Percentiles rank a stretch among this genome's conserved stretches.
phyloP scores from a whole-genome alignment of 306 rosid genomes.

The Lupinus albus region DNA sequence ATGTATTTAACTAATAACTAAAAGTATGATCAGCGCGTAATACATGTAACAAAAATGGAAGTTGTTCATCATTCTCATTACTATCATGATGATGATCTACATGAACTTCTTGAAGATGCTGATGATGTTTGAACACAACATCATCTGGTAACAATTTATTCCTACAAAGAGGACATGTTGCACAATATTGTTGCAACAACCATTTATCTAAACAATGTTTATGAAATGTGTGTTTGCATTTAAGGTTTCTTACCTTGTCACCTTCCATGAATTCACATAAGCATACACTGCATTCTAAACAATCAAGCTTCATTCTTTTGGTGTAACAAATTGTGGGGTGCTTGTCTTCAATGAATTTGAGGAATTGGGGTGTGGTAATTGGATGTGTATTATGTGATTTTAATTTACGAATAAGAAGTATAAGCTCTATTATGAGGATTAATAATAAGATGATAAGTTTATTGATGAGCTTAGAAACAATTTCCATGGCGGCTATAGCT shows the following conservation, averaged over 20 bases:
- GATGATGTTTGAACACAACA: slow-evolving; percentile 65
- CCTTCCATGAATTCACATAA: slow-evolving; percentile 78
- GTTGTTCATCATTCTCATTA: slow-evolving; percentile 61
- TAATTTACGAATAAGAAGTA: slow-evolving; percentile 48
- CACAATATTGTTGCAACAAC: slow-evolving; percentile 67
- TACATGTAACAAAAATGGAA: slow-evolving; percentile 57
- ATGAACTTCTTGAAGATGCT: slow-evolving; percentile 56
- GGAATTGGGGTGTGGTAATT: slow-evolving; percentile 58
- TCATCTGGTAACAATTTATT: slow-evolving; percentile 66
- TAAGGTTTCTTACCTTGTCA: slow-evolving; percentile 62
- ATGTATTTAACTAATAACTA: too few species aligned
- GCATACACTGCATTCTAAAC: slow-evolving; percentile 70
- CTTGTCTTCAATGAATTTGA: slow-evolving; percentile 66
- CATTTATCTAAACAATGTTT: slow-evolving; percentile 80
- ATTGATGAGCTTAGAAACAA: slow-evolving; percentile 57
- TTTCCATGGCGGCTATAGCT: slow-evolving; percentile 47
- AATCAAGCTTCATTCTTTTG: slow-evolving; percentile 12
- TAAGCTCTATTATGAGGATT: slow-evolving; percentile 53
- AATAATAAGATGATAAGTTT: slow-evolving; percentile 55
- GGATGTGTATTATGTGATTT: slow-evolving; percentile 43
- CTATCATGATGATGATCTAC: slow-evolving; percentile 43
- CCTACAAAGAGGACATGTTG: slow-evolving; percentile 91
- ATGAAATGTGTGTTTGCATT: slow-evolving; percentile 80
- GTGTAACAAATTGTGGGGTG: slow-evolving; percentile 61
- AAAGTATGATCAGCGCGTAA: slow-evolving; percentile 53